Conservation (phyloP, 2,329 filamentous ascomycete species). For the Microdochium nivale region DNA sequence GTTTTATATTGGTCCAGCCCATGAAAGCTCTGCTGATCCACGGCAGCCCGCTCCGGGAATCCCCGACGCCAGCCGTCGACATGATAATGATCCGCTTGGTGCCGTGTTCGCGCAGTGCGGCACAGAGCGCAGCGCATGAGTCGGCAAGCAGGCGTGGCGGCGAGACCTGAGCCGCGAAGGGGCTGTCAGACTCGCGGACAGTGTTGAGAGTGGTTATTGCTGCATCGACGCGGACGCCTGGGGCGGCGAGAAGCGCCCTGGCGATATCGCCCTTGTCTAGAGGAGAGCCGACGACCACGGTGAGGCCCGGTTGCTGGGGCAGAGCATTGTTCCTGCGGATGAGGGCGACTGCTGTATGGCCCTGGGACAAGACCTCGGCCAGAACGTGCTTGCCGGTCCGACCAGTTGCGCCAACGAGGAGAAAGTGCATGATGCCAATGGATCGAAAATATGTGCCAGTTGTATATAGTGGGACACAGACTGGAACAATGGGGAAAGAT, state of each 20-base stretch:
- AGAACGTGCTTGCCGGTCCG: slow-evolving; percentile 33
- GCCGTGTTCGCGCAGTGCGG: slow-evolving; percentile 20
- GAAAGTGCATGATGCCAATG: slow-evolving; percentile 23
- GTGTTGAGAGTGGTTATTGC: slow-evolving; percentile 30
- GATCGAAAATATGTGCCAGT: slow-evolving; percentile 8
- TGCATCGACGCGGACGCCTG: slow-evolving; percentile 14
- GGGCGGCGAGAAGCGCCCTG: slow-evolving; percentile 14
- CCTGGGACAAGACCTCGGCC: slow-evolving; percentile 24
- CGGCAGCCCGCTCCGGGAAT: slow-evolving; percentile 25
- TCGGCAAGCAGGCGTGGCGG: slow-evolving; percentile 28
- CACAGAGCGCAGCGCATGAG: slow-evolving; percentile 24
- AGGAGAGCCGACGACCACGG: slow-evolving; percentile 23
- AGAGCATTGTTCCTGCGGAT: slow-evolving; percentile 22
- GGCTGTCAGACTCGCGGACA: slow-evolving; percentile 28
- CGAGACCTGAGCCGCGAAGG: slow-evolving; percentile 27
- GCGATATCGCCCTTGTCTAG: slow-evolving; percentile 23
- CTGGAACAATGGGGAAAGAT: too few species aligned
- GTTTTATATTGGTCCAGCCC: slow-evolving; percentile 29
- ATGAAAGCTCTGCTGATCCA: slow-evolving; percentile 25
- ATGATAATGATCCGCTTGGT: slow-evolving; percentile 25
- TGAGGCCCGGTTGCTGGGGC: slow-evolving; percentile 17
- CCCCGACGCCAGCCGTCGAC: slow-evolving; percentile 29
- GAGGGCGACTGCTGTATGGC: slow-evolving; percentile 28
- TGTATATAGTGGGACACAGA: too few species aligned
- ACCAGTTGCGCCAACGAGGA: slow-evolving; percentile 33